Evolutionary conservation across 148 eudicot genomes (phyloP).

Genomic region (Cornus kousa): DNA sequence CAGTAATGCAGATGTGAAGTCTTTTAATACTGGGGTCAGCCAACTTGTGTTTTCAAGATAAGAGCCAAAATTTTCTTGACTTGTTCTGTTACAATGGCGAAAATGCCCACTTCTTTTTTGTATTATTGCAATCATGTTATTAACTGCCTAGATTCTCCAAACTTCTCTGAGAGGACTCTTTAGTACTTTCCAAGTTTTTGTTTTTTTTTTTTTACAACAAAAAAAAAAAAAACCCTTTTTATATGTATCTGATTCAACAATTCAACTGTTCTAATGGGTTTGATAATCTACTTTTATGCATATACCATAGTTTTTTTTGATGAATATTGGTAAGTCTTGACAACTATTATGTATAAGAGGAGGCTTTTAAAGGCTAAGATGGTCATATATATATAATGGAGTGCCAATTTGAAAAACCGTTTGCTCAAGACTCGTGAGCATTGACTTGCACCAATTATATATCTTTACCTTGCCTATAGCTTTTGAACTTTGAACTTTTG

Average conservation of each 20-base stretch:
- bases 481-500: neutral
- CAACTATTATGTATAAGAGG: neutral
- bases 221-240: no score
- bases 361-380: neutral
- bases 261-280: neutral
- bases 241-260: no score
- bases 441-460: conserved; percentile 1
- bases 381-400: conserved; percentile 10
- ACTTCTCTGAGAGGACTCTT: no score
- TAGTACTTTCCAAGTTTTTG: neutral
- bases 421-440: neutral
- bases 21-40: conserved; percentile 12
- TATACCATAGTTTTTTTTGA: neutral
- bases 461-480: no score
- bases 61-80: conserved; percentile 29
- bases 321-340: neutral
- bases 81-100: neutral
- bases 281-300: neutral
- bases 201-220: no score
- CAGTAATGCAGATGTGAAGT: conserved; percentile 11
- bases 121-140: neutral
- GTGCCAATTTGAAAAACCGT: conserved; percentile 5
- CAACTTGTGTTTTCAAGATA: conserved; percentile 10
- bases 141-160: neutral
- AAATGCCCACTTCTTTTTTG: neutral